Evolutionary conservation across 1,139 yeast species (phyloP).

Genomic region (Lodderomyces parapsilosis): DNA sequence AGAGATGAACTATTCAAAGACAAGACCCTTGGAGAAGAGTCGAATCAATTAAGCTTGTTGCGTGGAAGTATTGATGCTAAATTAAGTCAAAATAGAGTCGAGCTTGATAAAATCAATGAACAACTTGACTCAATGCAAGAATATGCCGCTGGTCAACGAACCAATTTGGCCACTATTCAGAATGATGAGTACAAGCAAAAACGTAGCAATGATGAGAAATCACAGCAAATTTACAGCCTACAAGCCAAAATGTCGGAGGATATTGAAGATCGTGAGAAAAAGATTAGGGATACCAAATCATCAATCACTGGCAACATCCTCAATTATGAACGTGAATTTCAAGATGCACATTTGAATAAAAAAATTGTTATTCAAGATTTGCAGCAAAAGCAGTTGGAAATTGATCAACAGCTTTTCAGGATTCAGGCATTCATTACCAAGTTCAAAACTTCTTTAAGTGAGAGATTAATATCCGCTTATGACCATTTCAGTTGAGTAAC

Average conservation of each 20-base stretch:
- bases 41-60: conserved; percentile 40
- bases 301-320: conserved; percentile 54
- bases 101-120: conserved; percentile 4
- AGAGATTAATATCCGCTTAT: conserved; percentile 22
- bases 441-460: conserved; percentile 66
- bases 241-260: conserved; percentile 58
- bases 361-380: conserved; percentile 52
- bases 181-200: conserved; percentile 54
- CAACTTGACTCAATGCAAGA: conserved; percentile 8
- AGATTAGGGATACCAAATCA: conserved; percentile 52
- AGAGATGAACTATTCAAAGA: conserved; percentile 28
- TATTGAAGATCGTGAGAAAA: conserved; percentile 64
- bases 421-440: conserved; percentile 59
- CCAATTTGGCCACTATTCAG: conserved; percentile 43
- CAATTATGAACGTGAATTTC: conserved; percentile 56
- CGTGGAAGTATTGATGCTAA: conserved; percentile 40
- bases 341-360: conserved; percentile 53
- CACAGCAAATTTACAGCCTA: conserved; percentile 56
- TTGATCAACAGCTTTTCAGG: conserved; percentile 54
- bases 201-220: conserved; percentile 55
- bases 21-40: conserved; percentile 38
- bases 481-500: neutral
- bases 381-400: conserved; percentile 44
- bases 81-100: conserved; percentile 1
- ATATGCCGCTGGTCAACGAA: conserved; percentile 8